A percentile compares a stretch with the other conserved stretches of the same genome.
phyloP scores from a whole-genome alignment of 2,329 filamentous ascomycete genomes.

The Graphilbum sp. region DNA sequence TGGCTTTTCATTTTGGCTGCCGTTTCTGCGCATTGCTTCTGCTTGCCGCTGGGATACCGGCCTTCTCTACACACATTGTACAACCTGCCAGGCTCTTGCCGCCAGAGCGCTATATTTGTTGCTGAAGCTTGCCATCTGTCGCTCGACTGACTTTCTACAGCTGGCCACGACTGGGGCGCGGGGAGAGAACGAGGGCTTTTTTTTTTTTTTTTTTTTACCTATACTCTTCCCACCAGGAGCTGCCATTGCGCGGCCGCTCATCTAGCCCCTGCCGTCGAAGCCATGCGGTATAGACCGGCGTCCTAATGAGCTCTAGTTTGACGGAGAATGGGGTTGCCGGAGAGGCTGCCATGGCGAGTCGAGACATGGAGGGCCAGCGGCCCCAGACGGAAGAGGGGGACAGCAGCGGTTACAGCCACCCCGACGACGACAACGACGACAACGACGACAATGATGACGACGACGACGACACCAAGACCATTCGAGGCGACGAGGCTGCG shows the following conservation, averaged over 20 bases:
- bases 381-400: no score
- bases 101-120: no score
- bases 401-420: conserved; percentile 8
- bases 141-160: no score
- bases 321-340: conserved; percentile 9
- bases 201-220: not conserved
- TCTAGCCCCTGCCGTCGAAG: conserved; percentile 5
- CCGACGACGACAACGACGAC: conserved; percentile 23
- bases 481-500: conserved; percentile 20
- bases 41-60: no score
- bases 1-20: no score
- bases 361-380: not conserved
- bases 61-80: no score
- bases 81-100: no score
- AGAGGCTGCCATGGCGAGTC: conserved; percentile 1
- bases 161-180: no score
- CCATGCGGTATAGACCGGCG: conserved; percentile 8
- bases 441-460: no score
- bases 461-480: conserved; percentile 26
- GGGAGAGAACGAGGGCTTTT: no score
- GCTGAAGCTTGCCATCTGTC: no score
- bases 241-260: not conserved
- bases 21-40: no score
- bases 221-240: not conserved
- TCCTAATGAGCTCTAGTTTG: conserved; percentile 11